Evolutionary conservation across 208 protist species (phyloP), one percentile per base, ranked within the genome.

Genomic region (Crithidia expoeki): DNA sequence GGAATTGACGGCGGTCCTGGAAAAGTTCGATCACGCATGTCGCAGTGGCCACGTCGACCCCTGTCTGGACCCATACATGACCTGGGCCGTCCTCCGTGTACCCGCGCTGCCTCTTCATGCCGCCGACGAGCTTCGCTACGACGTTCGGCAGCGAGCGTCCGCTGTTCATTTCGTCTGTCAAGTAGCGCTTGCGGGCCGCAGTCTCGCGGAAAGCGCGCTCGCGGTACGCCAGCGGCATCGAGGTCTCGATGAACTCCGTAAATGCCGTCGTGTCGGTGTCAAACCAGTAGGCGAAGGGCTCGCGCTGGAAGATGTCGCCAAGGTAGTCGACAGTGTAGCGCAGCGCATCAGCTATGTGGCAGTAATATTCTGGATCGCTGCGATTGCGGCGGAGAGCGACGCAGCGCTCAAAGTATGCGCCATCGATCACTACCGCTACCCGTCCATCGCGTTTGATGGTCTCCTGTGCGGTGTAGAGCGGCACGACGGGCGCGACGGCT

Each of bases 351-450:
- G 78, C 65, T 27, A 83, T 76, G 60, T 68, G 66, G 16, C 57
- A 69, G 78, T 94, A 94, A 61, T 94, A 90, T 46, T 47, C 75
- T 27, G 80, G 79, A 32, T 70, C 69, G 27, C 68, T 63, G 44
- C 72, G 74, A 19, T 79, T 68, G 42, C 71, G 65, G 10, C 64
- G 57, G 17, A 63, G 61, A 40, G 66, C 44, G 3, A 96, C 52
- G 67, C 86, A 88, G 21, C 85, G 91, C 71, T 94, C 91, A 78
- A 96, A 96, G 72, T 94, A 96, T 10, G 85, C 74, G 3, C 91
- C 91, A 53, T 96, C 91, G 51, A 96, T 87, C 36, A 96, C 80
- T 6, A 96, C 83, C 17, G 80, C 85, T 23, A 94, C 91, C 11
- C 86, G 78, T 7, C 81, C 81, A 0, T 80, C 72, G 38, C 71